Evolutionary conservation across 805 yeast species (phyloP).

Genomic region (Cyberlindnera subsufficiens): DNA sequence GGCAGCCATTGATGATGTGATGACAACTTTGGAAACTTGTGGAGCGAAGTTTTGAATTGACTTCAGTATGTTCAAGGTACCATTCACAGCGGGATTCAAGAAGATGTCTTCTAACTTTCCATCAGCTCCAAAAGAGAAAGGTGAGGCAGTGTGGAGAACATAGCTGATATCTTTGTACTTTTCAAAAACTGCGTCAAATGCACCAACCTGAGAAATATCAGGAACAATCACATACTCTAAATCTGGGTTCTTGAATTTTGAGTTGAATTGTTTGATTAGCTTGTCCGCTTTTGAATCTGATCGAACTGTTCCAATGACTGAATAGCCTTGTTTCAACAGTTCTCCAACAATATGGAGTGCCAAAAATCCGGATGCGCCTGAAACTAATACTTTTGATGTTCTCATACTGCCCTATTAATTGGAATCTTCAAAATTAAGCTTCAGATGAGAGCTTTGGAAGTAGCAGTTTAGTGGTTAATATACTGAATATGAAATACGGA

Average conservation of each 20-base stretch:
- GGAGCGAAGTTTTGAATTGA: slow-evolving; percentile 27
- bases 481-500: too few relatives aligned
- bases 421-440: too few relatives aligned
- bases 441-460: too few relatives aligned
- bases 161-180: slow-evolving; percentile 39
- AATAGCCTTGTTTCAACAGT: slow-evolving; percentile 31
- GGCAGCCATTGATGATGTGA: slow-evolving; percentile 56
- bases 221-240: slow-evolving; percentile 27
- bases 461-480: too few relatives aligned
- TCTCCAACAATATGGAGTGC: slow-evolving; percentile 35
- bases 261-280: slow-evolving; percentile 11
- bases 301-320: slow-evolving; percentile 31
- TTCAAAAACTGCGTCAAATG: slow-evolving; percentile 39
- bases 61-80: slow-evolving; percentile 42
- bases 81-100: slow-evolving; percentile 52
- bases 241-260: not conserved
- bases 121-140: slow-evolving; percentile 29
- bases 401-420: too few relatives aligned
- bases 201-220: slow-evolving; percentile 37
- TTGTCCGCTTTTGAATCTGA: slow-evolving; percentile 24
- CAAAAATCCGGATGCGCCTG: slow-evolving; percentile 42
- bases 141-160: slow-evolving; percentile 58
- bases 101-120: slow-evolving; percentile 43
- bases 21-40: slow-evolving; percentile 39
- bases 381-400: slow-evolving; percentile 26